A percentile compares a stretch with the other conserved stretches of the same genome.
Conservation (phyloP, 2,329 filamentous ascomycete genomes). For the Colletotrichum musicola region DNA sequence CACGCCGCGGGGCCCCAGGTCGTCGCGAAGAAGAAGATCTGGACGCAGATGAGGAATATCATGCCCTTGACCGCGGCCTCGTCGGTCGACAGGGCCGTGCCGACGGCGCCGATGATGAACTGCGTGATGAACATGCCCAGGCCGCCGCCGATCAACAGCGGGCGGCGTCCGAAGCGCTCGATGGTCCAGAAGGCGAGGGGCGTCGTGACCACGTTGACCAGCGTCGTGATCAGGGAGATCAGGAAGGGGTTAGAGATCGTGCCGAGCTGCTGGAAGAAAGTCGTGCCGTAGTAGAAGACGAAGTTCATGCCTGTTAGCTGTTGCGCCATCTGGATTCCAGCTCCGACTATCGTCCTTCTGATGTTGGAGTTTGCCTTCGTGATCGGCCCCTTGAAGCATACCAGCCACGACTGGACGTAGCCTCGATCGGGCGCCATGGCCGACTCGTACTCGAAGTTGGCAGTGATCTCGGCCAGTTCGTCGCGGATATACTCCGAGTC, state of each 20-base stretch:
- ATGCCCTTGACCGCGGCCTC: slow-evolving; percentile 59
- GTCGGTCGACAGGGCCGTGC: slow-evolving; percentile 57
- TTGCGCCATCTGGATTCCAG: slow-evolving; percentile 72
- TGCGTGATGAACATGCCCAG: slow-evolving; percentile 77
- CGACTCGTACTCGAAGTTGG: slow-evolving; percentile 79
- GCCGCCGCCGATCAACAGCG: slow-evolving; percentile 76
- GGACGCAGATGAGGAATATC: slow-evolving; percentile 83
- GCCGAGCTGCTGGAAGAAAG: slow-evolving; percentile 76
- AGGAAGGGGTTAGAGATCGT: slow-evolving; percentile 77
- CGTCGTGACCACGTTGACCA: slow-evolving; percentile 49
- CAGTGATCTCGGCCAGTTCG: slow-evolving; percentile 80
- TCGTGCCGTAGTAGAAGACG: slow-evolving; percentile 78
- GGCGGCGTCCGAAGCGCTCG: slow-evolving; percentile 58
- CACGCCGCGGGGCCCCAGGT: slow-evolving; percentile 80
- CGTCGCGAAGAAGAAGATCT: slow-evolving; percentile 83
- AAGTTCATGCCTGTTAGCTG: slow-evolving; percentile 73
- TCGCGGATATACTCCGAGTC: slow-evolving; percentile 76
- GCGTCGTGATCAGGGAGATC: slow-evolving; percentile 78
- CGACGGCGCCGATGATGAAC: slow-evolving; percentile 76
- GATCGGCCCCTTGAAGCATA: slow-evolving; percentile 69
- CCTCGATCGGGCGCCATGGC: slow-evolving; percentile 66
- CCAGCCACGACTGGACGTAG: slow-evolving; percentile 72
- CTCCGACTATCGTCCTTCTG: slow-evolving; percentile 68
- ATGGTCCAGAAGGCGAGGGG: slow-evolving; percentile 38
- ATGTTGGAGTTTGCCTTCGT: slow-evolving; percentile 66